phyloP scores from a whole-genome alignment of 208 protist genomes.

The Leishmania tropica region DNA sequence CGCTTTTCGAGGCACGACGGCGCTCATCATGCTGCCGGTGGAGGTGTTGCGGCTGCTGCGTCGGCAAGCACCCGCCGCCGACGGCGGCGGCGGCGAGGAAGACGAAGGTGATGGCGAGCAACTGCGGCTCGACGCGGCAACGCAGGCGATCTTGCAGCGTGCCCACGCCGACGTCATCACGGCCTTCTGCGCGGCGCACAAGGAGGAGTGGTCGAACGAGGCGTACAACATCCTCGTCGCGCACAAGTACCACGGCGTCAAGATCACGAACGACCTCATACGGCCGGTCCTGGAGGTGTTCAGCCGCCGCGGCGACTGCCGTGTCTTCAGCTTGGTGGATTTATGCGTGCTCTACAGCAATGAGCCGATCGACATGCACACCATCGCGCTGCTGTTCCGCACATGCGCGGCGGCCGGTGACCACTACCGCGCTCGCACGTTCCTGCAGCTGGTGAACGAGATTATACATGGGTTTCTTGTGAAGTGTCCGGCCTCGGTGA shows the following conservation, averaged over 20 bases:
- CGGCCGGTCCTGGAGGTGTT: slow-evolving; percentile 62
- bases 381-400: slow-evolving; percentile 72
- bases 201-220: slow-evolving; percentile 67
- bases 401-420: slow-evolving; percentile 80
- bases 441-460: slow-evolving; percentile 77
- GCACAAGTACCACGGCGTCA: slow-evolving; percentile 89
- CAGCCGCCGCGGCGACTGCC: slow-evolving; percentile 71
- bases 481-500: slow-evolving; percentile 55
- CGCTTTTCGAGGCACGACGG: slow-evolving; percentile 20
- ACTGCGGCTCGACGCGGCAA: slow-evolving; percentile 25
- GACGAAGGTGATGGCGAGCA: slow-evolving; percentile 10
- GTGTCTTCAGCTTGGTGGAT: slow-evolving; percentile 89
- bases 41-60: background rate
- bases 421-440: slow-evolving; percentile 73
- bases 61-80: background rate
- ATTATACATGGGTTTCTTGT: slow-evolving; percentile 80
- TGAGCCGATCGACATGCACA: slow-evolving; percentile 68
- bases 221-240: slow-evolving; percentile 83
- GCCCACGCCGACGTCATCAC: slow-evolving; percentile 59
- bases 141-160: slow-evolving; percentile 48
- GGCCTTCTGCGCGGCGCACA: slow-evolving; percentile 55
- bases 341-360: slow-evolving; percentile 86
- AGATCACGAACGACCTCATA: slow-evolving; percentile 70
- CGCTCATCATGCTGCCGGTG: background rate
- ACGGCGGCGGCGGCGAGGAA: slow-evolving; percentile 1